Base-by-base conservation (phyloP, 768 basidiomycete genomes). In the Tricholoma flavovirens region DNA sequence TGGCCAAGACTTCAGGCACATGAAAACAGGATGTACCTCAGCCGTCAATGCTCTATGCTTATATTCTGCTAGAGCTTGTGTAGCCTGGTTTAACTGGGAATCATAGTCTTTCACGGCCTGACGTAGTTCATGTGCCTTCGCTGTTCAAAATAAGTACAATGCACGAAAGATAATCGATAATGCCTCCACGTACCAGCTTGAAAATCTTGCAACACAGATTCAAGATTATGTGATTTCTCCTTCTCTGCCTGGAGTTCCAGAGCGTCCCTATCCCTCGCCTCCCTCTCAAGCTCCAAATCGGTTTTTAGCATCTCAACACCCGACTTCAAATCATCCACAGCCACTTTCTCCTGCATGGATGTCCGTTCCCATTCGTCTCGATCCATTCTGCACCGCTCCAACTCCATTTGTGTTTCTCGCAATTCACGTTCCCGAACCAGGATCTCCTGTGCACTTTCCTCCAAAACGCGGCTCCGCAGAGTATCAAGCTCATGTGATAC, bases 201-300 rank as follows among this genome's bases (percentile, higher is more conserved):
- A 73, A 98, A 99, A 71, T 98, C 97, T 66, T 92, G 87, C 63
- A 99, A 73, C 3, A 99, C 97, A 3, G 88, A 87, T 68, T 98
- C 91, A 56, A 99, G 69, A 71, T 98, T 98, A 6, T 71, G 75
- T 4, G 86, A 82, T 64, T 87, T 89, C 73, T 91, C 86, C 59
- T 76, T 76, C 62, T 92, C 90, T 17, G 73, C 69, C 58, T 86
- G 85, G 38, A 93, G 74, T 59, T 84, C 82, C 0, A 64, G 75
- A 29, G 69, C 66, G 15, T 85, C 83, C 60, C 79, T 73, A 63
- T 82, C 78, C 61, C 83, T 72, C 32, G 76, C 78, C 53, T 83
- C 84, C 43, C 78, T 74, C 60, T 88, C 83, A 7, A 86, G 67
- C 53, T 90, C 88, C 56, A 90, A 59, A 50, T 90, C 88, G 50